Conservation (phyloP, 2,329 filamentous ascomycete genomes). For the Aureobasidium zeae region DNA sequence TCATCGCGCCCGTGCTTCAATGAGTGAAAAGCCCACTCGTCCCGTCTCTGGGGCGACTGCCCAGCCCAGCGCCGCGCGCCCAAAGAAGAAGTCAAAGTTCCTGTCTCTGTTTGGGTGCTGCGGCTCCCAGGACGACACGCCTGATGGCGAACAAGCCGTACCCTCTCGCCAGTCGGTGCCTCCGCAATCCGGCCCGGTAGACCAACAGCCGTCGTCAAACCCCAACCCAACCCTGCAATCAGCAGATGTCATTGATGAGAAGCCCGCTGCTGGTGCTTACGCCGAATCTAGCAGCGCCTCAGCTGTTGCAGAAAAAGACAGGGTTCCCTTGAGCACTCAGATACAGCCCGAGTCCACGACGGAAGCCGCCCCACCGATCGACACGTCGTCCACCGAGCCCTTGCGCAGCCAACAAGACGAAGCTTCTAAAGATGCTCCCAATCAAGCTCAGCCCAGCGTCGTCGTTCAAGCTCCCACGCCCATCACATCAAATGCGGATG, state of each 20-base stretch:
- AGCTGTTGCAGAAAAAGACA: slow-evolving; percentile 18
- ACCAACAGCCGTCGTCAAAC: slow-evolving; percentile 44
- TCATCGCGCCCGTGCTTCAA: slow-evolving; percentile 27
- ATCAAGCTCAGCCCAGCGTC: slow-evolving; percentile 28
- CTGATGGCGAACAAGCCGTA: slow-evolving; percentile 46
- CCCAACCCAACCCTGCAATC: slow-evolving; percentile 46
- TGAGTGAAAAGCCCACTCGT: slow-evolving; percentile 33
- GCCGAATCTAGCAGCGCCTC: slow-evolving; percentile 15
- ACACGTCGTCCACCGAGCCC: slow-evolving; percentile 7
- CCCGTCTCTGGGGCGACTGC: slow-evolving; percentile 27
- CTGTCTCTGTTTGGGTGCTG: slow-evolving; percentile 57
- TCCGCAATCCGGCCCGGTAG: slow-evolving; percentile 28
- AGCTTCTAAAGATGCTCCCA: slow-evolving; percentile 16
- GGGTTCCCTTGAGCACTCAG: slow-evolving; percentile 5
- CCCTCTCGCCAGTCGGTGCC: slow-evolving; percentile 37
- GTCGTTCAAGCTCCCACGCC: slow-evolving; percentile 40
- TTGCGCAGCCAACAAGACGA: slow-evolving; percentile 11
- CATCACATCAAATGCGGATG: slow-evolving; percentile 29
- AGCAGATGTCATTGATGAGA: slow-evolving; percentile 38
- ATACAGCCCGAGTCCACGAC: not conserved
- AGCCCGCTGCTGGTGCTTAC: slow-evolving; percentile 22
- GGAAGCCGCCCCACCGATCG: slow-evolving; percentile 3
- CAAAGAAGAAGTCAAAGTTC: slow-evolving; percentile 36
- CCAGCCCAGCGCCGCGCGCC: slow-evolving; percentile 23
- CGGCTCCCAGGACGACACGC: slow-evolving; percentile 51